phyloP scores from a whole-genome alignment of 2,329 filamentous ascomycete species.

The Diaporthe sp. region DNA sequence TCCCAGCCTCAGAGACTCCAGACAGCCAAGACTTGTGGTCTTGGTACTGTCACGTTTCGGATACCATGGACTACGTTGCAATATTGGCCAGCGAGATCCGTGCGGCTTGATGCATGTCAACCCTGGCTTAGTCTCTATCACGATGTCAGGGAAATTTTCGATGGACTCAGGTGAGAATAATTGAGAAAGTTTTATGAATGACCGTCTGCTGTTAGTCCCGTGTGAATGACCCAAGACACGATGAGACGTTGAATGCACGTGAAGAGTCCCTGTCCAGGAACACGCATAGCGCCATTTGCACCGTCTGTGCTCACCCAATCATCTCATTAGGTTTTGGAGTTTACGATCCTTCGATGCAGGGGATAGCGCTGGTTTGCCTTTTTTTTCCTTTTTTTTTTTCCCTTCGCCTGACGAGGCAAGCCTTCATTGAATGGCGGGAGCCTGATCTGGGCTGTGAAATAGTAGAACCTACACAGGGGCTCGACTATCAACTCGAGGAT shows the following conservation, averaged over 20 bases:
- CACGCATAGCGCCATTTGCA: not conserved
- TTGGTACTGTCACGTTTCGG: not conserved
- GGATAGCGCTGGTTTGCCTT: too few relatives aligned
- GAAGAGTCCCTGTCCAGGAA: not conserved
- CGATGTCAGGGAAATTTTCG: not conserved
- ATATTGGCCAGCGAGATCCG: not conserved
- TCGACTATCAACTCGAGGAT: not conserved
- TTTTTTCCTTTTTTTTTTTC: too few relatives aligned
- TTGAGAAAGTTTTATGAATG: not conserved
- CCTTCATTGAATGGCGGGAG: not conserved
- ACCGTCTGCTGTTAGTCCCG: not conserved
- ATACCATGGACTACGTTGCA: not conserved
- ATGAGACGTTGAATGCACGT: not conserved
- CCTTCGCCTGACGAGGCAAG: not conserved
- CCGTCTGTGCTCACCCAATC: not conserved
- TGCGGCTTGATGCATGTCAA: not conserved
- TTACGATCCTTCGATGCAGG: not conserved
- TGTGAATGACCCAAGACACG: not conserved
- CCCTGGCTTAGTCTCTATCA: not conserved
- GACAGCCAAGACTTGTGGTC: not conserved
- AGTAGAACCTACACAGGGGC: not conserved
- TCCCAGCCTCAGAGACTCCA: too few relatives aligned
- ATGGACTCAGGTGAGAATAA: not conserved
- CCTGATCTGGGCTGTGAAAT: not conserved
- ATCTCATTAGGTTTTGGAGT: not conserved